These are phyloP conservation scores for Russula sp. DNA, from an alignment of 768 basidiomycete species.

Conservation along the genomic window DNA sequence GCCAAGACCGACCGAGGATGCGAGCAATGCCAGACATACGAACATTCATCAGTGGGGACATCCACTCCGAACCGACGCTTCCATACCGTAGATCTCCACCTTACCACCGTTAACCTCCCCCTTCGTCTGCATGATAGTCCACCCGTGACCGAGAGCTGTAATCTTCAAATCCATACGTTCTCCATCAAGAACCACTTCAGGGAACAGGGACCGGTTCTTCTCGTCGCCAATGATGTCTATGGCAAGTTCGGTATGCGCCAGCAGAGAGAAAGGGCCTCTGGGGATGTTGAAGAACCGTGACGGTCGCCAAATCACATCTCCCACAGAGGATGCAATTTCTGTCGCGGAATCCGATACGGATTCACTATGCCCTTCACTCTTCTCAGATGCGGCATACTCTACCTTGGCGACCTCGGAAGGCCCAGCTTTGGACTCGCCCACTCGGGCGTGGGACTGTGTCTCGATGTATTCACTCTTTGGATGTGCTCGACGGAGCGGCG, in stretches of 20 bases:
- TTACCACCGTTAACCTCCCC: slow-evolving; percentile 15
- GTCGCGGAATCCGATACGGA: slow-evolving; percentile 12
- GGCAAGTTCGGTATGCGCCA: background rate
- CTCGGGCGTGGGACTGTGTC: background rate
- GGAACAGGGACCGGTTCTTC: background rate
- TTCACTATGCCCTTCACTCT: background rate
- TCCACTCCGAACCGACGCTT: background rate
- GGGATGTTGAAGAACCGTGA: slow-evolving; percentile 11
- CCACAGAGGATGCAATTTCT: slow-evolving; percentile 8
- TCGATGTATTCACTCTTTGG: background rate
- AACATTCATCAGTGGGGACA: background rate
- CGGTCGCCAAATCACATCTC: background rate
- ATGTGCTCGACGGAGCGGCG: background rate
- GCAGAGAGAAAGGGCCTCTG: slow-evolving; percentile 16
- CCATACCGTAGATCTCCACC: slow-evolving; percentile 8
- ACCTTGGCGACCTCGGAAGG: background rate
- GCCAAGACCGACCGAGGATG: background rate
- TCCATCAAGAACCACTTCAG: slow-evolving; percentile 13
- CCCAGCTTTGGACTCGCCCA: background rate
- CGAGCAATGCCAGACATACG: background rate
- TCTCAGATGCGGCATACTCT: background rate
- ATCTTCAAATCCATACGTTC: slow-evolving; percentile 11
- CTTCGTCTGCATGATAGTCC: slow-evolving; percentile 9
- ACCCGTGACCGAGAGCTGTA: slow-evolving; percentile 8
- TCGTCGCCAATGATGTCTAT: background rate